Conservation (phyloP, 2,329 filamentous ascomycete species). For the Botryosphaeria dothidea region DNA sequence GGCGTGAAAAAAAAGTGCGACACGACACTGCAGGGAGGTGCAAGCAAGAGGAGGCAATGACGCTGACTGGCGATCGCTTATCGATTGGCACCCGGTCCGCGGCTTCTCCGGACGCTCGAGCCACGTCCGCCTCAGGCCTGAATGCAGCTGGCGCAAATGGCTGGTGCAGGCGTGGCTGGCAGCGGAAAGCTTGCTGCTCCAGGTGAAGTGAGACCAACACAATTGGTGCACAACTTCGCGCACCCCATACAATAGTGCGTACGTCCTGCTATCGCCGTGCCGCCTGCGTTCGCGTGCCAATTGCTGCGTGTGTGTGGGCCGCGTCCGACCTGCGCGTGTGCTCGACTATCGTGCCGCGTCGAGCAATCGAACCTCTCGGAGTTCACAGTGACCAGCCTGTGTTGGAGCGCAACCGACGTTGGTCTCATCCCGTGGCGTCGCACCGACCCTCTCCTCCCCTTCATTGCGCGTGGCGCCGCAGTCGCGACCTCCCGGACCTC, state of each 20-base stretch:
- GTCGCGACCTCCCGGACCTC: conserved; percentile 6
- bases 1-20: conserved; percentile 3
- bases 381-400: neutral
- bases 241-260: neutral
- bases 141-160: neutral
- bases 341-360: neutral
- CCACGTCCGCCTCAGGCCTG: neutral
- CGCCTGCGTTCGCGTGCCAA: neutral
- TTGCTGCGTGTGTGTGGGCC: neutral
- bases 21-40: conserved; percentile 1
- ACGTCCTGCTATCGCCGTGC: neutral
- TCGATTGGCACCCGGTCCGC: conserved; percentile 12
- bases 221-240: neutral
- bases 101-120: neutral
- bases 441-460: conserved; percentile 4
- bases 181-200: conserved; percentile 1
- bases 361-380: neutral
- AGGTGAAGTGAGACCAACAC: conserved; percentile 8
- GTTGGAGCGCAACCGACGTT: neutral
- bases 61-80: conserved; percentile 1
- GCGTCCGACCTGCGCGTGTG: neutral
- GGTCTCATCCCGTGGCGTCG: neutral
- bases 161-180: conserved; percentile 6
- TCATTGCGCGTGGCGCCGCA: conserved; percentile 3
- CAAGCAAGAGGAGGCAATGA: conserved; percentile 2